Base-by-base conservation (phyloP, 192 early-diverging fungal genomes). In the Phlyctochytrium arcticum region DNA sequence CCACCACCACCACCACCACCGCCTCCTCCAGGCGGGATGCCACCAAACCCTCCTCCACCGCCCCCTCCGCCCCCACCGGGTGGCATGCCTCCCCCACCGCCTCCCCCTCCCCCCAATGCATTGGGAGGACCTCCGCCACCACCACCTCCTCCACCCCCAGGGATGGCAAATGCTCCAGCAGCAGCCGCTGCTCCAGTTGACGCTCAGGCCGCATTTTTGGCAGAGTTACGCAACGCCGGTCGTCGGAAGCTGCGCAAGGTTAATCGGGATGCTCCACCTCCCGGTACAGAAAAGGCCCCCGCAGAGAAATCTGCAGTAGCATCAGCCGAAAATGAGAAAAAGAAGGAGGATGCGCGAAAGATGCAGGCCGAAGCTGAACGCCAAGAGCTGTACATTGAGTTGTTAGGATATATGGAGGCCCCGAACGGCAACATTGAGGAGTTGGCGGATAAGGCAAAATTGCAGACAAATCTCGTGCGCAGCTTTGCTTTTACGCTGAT, bases 361-460 rank as follows among this genome's bases (percentile, higher is more conserved):
- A 21, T 51, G 23, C 26, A 36, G 4, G 50, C 58, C 6, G 74
- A 69, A 60, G 58, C 61, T 3, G 67, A 73, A 42, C 73, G 79
- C 12, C 68, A 80, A 48, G 70, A 78, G 35, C 61, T 75, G 32
- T 70, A 79, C 51, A 79, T 78, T 26, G 78, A 80, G 57, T 58
- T 80, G 54, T 62, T 80, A 5, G 78, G 76, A 21, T 80, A 73
- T 61, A 80, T 80, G 78, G 75, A 80, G 55, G 70, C 78, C 15
- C 76, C 78, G 8, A 74, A 74, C 55, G 78, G 78, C 32, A 72
- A 65, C 55, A 65, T 80, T 34, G 73, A 76, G 49, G 78, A 80
- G 48, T 59, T 76, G 5, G 19, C 57, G 4, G 68, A 68, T 3
- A 78, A 79, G 29, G 39, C 46, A 35, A 62, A 61, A 30, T 67